Base-by-base conservation (phyloP, 805 yeast species). In the Saturnispora saitoi region DNA sequence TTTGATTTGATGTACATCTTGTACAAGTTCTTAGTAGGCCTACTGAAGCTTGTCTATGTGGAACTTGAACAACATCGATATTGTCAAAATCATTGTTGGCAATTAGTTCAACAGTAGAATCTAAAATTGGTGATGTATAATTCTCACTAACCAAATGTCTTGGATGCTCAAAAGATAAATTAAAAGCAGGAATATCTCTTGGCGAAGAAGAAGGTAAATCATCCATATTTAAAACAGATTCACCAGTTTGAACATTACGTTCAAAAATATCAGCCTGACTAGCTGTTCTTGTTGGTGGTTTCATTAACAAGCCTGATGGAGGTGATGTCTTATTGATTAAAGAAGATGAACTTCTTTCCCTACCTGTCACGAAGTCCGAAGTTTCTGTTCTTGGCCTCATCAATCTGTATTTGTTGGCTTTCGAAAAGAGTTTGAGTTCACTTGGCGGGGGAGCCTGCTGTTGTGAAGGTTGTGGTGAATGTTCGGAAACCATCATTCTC, bases 111-210 rank as follows among this genome's bases (percentile, higher is more conserved):
- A 81, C 74, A 4, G 93, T 77, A 8, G 95, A 87, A 57, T 86
- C 95, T 56, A 87, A 69, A 6, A 86, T 86, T 0, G 96, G 90
- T 2, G 95, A 85, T 19, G 87, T 85, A 55, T 66, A 77, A 63
- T 88, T 85, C 62, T 86, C 86, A 56, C 65, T 71, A 66, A 56
- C 66, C 71, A 60, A 48, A 56, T 66, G 62, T 7, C 48, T 22
- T 20, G 54, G 54, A 12, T 39, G 38, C n/a, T 45, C 31, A 17
- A 17, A 17, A 3, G 43, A 15, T 7, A 45, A 26, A 4, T 39
- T 42, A 11, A 40, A 12, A 26, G 15, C 20, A 7, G 30, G 28
- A 10, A 19, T 17, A 4, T 38, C 42, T 10, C 19, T 29, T 20
- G 42, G 38, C 6, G 42, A 19, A 26, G 43, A 15, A 29, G 32